Conservation (phyloP, 2,329 filamentous ascomycete genomes). For the Scedosporium apiospermum region DNA sequence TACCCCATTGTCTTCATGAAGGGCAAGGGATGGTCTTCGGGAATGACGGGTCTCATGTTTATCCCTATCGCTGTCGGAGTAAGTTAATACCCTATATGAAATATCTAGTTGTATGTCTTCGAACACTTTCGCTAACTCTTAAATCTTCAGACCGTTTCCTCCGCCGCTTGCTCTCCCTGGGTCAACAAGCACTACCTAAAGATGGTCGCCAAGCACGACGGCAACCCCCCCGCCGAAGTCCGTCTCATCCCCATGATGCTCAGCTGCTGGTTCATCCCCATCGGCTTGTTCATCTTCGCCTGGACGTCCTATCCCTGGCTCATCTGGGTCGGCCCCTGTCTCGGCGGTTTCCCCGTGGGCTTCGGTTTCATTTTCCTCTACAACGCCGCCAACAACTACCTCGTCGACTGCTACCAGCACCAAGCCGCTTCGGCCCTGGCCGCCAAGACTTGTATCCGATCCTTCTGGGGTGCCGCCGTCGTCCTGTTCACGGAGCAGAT, state of each 20-base stretch:
- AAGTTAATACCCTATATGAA: neutral
- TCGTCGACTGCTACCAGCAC: constrained; percentile 53
- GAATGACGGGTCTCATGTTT: constrained; percentile 76
- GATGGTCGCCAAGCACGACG: constrained; percentile 51
- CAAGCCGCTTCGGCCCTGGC: constrained; percentile 75
- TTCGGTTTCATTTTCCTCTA: constrained; percentile 81
- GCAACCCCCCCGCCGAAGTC: constrained; percentile 66
- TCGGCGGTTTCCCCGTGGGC: constrained; percentile 63
- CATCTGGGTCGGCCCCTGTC: constrained; percentile 61
- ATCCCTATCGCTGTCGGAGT: constrained; percentile 70
- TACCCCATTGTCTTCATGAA: constrained; percentile 64
- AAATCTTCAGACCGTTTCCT: constrained; percentile 17
- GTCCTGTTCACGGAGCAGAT: constrained; percentile 79
- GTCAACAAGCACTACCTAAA: constrained; percentile 76
- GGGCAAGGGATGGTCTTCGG: constrained; percentile 68
- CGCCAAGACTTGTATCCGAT: constrained; percentile 71
- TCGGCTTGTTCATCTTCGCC: constrained; percentile 49
- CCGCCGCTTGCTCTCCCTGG: constrained; percentile 56
- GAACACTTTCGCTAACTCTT: neutral
- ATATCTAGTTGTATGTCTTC: neutral
- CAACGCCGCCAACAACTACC: constrained; percentile 69
- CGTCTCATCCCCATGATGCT: constrained; percentile 77
- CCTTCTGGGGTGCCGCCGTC: constrained; percentile 68
- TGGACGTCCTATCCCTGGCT: constrained; percentile 55
- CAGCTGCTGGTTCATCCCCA: constrained; percentile 61